Base-by-base conservation (phyloP, 208 protist genomes). In the Wallacemonas sp. region DNA sequence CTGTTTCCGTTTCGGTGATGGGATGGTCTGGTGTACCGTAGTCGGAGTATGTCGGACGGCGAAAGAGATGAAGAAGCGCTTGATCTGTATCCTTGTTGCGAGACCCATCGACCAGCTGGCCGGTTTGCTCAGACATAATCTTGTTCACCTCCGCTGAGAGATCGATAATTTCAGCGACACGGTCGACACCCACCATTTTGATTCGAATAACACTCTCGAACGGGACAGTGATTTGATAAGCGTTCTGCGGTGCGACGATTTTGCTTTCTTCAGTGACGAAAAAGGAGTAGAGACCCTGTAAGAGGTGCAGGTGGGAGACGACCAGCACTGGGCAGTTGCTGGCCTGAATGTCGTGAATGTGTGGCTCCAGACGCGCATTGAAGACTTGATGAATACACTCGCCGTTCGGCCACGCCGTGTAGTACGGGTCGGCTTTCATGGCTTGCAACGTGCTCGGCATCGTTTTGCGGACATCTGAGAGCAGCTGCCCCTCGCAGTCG, bases 331-430 rank as follows among this genome's bases (percentile, higher is more conserved):
- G 85, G 2, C 72, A 69, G 23, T 72, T 75, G 70, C 85, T 94
- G 5, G 87, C 90, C 60, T 96, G 90, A 44, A 96, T 93, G 65
- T 96, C 90, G 61, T 96, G 90, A 61, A 96, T 96, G 61, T 93
- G 87, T 5, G 87, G 90, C 78, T 96, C 87, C 17, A 96, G 72
- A 8, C 90, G 87, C 0, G 84, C 76, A 64, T 93, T 94, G 58
- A 90, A 96, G 36, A 96, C 83, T 57, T 96, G 90, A 68, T 96
- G 85, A 39, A 93, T 81, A 61, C 86, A 94, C 73, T 96, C 87
- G 8, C 90, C 90, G 44, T 96, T 96, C 0, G 90, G 90, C 87
- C 90, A 96, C 26, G 87, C 85, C 0, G 84, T 84, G 76, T 92
- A 82, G 77, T 94, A 96, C 1, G 90, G 87, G 61, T 96, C 90